Conservation (phyloP, 2,329 filamentous ascomycete genomes). For the Coleophoma eucalyptorum region DNA sequence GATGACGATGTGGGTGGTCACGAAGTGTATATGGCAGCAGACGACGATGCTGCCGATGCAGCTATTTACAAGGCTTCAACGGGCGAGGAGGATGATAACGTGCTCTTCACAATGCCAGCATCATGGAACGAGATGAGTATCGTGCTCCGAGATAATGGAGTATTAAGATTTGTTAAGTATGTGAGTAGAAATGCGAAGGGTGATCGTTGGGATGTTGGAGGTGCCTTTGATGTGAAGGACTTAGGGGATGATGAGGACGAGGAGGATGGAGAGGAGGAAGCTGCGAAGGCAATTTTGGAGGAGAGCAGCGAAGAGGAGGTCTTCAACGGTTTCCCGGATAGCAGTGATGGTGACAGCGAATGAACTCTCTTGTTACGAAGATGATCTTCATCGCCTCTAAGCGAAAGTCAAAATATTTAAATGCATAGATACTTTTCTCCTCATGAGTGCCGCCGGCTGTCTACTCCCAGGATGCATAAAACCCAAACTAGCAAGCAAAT, state of each 20-base stretch:
- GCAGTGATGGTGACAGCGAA: conserved; percentile 26
- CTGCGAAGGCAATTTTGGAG: conserved; percentile 25
- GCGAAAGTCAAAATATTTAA: too few species aligned
- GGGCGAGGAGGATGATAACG: conserved; percentile 68
- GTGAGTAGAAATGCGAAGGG: conserved; percentile 78
- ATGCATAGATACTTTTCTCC: too few species aligned
- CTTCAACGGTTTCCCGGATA: conserved; percentile 53
- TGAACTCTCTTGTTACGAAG: conserved; percentile 6
- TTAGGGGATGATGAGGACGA: conserved; percentile 38
- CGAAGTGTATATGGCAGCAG: conserved; percentile 91
- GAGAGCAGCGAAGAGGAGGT: conserved; percentile 47
- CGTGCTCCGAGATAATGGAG: conserved; percentile 81
- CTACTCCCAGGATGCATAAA: too few species aligned
- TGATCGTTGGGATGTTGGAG: conserved; percentile 89
- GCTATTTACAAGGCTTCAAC: conserved; percentile 77
- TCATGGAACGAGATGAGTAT: conserved; percentile 90
- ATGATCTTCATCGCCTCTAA: too few species aligned
- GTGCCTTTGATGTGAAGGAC: conserved; percentile 68
- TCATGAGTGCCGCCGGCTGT: too few species aligned
- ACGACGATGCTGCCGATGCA: conserved; percentile 73
- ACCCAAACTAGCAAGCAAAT: too few species aligned
- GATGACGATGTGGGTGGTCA: conserved; percentile 68
- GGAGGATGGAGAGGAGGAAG: conserved; percentile 29
- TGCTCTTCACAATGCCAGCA: conserved; percentile 65
- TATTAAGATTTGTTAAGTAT: conserved; percentile 94